A percentile compares a stretch with the other conserved stretches of the same genome.
Evolutionary conservation across 2,329 filamentous ascomycete species (phyloP).

Genomic region (Aspergillus versicolor): DNA sequence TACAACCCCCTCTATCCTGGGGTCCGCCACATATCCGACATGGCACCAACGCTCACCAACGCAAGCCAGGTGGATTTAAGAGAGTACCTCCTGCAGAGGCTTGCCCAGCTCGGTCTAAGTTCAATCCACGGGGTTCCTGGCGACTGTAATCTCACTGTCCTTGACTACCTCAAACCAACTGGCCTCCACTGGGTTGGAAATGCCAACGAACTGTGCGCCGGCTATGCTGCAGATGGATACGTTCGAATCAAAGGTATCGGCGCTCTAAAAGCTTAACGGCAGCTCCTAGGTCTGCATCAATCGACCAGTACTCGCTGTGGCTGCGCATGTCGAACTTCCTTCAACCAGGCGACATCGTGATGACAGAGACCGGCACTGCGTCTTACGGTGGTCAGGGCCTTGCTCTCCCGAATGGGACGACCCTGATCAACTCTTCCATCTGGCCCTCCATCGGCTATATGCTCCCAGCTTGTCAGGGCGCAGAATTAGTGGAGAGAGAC

Average conservation of each 20-base stretch:
- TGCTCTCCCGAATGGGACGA: neutral
- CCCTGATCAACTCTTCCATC: neutral
- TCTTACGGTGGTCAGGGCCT: conserved; percentile 1
- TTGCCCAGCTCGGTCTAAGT: neutral
- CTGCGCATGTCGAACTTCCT: neutral
- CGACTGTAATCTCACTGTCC: conserved; percentile 11
- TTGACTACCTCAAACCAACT: conserved; percentile 9
- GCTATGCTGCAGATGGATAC: conserved; percentile 16
- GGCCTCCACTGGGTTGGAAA: conserved; percentile 7
- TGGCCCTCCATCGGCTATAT: conserved; percentile 18
- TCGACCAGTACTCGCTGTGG: neutral
- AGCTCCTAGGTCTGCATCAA: neutral
- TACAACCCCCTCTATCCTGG: too few species aligned
- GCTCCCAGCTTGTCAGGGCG: neutral
- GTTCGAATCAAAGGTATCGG: conserved; percentile 7
- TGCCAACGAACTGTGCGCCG: conserved; percentile 14
- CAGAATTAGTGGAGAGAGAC: too few species aligned
- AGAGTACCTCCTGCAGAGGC: neutral
- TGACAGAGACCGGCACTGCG: conserved; percentile 13
- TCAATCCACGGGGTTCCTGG: neutral
- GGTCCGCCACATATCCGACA: too few species aligned
- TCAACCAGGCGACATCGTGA: neutral
- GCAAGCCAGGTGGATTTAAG: too few species aligned
- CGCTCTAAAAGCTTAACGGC: conserved; percentile 1
- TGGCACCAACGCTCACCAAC: too few species aligned